Percentiles rank a stretch among this genome's conserved stretches.
Conservation (phyloP, 306 rosid genomes). For the Vigna unguiculata region DNA sequence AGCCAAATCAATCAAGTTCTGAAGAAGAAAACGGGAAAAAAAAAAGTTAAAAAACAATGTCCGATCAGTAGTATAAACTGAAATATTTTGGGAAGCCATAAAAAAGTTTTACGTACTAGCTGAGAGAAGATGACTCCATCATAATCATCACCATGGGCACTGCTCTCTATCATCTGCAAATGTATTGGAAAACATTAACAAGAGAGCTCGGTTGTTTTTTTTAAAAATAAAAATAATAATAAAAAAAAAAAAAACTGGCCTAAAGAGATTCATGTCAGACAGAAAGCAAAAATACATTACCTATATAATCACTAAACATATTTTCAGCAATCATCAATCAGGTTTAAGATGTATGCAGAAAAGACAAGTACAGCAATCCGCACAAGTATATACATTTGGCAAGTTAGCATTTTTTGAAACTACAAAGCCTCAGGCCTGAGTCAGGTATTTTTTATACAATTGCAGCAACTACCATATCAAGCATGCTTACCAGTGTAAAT, state of each 20-base stretch:
- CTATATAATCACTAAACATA: neutral
- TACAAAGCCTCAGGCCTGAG: constrained; percentile 15
- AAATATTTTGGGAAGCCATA: constrained; percentile 17
- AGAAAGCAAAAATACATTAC: constrained; percentile 33
- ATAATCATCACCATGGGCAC: constrained; percentile 95
- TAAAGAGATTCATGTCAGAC: neutral
- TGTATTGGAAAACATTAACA: constrained; percentile 28
- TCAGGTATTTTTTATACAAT: constrained; percentile 6
- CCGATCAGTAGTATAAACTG: neutral
- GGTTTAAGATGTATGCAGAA: constrained; percentile 32
- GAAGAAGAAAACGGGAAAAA: constrained; percentile 39
- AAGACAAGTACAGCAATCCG: constrained; percentile 18
- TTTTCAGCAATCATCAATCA: constrained; percentile 20
- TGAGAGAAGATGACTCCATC: constrained; percentile 99
- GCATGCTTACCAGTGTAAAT: constrained; percentile 83
- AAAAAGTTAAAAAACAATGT: neutral
- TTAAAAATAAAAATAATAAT: neutral
- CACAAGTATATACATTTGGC: constrained; percentile 7
- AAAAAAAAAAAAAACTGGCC: neutral
- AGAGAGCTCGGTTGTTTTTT: constrained; percentile 8
- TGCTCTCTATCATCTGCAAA: constrained; percentile 98
- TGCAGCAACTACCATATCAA: constrained; percentile 24
- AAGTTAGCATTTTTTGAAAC: constrained; percentile 18
- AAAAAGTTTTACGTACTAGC: constrained; percentile 67
- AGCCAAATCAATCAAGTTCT: constrained; percentile 98